These are phyloP conservation scores for Schizonepeta tenuifolia DNA, from an alignment of 257 asterid species.

Conservation along the genomic window DNA sequence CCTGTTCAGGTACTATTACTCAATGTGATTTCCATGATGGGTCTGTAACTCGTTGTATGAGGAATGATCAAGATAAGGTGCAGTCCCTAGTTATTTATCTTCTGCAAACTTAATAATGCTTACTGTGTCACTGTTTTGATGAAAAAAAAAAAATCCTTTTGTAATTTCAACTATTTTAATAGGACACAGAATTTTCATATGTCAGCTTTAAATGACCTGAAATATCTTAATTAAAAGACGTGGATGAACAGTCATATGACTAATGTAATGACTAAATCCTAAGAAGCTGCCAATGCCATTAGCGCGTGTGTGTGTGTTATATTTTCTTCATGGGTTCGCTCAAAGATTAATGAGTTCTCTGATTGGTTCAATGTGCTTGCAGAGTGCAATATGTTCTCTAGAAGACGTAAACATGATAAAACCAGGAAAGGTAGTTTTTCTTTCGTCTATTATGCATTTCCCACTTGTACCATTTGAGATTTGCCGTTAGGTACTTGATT, in stretches of 20 bases:
- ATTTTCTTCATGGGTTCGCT: conserved; percentile 10
- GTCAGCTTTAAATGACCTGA: conserved; percentile 21
- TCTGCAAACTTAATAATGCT: conserved; percentile 1
- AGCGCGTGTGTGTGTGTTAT: background rate
- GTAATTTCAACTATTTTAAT: conserved; percentile 13
- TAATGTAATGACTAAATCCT: conserved; percentile 1
- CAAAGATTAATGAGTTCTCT: conserved; percentile 22
- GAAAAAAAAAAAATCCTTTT: background rate
- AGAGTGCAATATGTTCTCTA: conserved; percentile 93
- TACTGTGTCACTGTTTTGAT: background rate
- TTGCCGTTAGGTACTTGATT: conserved; percentile 5
- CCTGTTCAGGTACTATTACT: conserved; percentile 83
- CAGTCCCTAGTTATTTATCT: conserved; percentile 1
- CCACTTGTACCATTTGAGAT: conserved; percentile 12
- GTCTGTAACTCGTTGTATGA: background rate
- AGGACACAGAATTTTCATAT: background rate
- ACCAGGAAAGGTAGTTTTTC: conserved; percentile 72
- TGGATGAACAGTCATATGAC: background rate
- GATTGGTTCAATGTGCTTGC: conserved; percentile 42
- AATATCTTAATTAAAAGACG: background rate
- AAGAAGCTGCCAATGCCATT: conserved; percentile 15
- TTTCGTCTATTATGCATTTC: conserved; percentile 23
- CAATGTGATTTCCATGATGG: conserved; percentile 4
- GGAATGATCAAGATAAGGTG: conserved; percentile 13
- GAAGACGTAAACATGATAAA: conserved; percentile 64